Conservation (phyloP, 2,329 filamentous ascomycete genomes). For the Camptophora hylomeconis region DNA sequence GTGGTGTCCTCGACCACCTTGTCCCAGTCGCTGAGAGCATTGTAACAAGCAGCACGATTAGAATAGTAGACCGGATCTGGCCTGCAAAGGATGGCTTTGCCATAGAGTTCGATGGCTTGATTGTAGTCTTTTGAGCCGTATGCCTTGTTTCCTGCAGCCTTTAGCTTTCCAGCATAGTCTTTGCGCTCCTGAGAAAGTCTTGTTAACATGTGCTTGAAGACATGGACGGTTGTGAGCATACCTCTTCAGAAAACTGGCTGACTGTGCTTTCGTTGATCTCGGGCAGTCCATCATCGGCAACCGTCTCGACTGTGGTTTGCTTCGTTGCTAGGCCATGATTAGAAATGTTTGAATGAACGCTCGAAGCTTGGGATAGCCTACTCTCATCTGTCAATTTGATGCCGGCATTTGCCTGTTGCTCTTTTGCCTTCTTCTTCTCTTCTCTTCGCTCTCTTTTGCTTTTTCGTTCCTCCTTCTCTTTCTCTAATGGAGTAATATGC, state of each 20-base stretch:
- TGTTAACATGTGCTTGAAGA: slow-evolving; percentile 5
- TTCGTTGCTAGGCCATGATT: slow-evolving; percentile 1
- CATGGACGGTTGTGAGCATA: slow-evolving; percentile 16
- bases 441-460: slow-evolving; percentile 85
- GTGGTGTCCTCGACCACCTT: slow-evolving; percentile 96
- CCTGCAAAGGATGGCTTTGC: slow-evolving; percentile 92
- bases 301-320: slow-evolving; percentile 27
- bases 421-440: slow-evolving; percentile 57
- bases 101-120: slow-evolving; percentile 86
- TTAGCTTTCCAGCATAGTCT: slow-evolving; percentile 79
- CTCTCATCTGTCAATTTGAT: slow-evolving; percentile 22
- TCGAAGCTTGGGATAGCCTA: slow-evolving; percentile 9
- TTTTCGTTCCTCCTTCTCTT: slow-evolving; percentile 55
- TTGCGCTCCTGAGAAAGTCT: slow-evolving; percentile 52
- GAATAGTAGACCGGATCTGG: slow-evolving; percentile 97
- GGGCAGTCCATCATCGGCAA: slow-evolving; percentile 51
- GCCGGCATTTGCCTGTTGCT: slow-evolving; percentile 30
- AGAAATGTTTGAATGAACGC: background rate
- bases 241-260: slow-evolving; percentile 33
- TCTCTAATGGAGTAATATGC: slow-evolving; percentile 22
- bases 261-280: slow-evolving; percentile 43
- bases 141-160: slow-evolving; percentile 90
- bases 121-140: slow-evolving; percentile 92
- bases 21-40: slow-evolving; percentile 82
- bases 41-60: slow-evolving; percentile 95